Base-by-base conservation (phyloP, 345 rosid species). In the Durio zibethinus region DNA sequence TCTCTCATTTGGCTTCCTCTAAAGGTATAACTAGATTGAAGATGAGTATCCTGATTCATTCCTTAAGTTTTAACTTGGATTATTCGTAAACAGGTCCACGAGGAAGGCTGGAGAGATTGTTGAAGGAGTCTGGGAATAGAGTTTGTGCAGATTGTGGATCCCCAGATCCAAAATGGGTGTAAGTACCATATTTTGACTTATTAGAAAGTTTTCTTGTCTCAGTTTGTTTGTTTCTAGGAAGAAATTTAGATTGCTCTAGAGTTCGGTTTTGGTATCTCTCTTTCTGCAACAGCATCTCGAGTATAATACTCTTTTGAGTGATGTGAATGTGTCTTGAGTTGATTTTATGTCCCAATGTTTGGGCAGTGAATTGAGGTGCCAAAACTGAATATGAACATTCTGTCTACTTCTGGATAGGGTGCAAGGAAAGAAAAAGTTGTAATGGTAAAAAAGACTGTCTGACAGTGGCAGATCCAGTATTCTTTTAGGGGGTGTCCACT, bases 121-220 rank as follows among this genome's bases (percentile, higher is more conserved):
- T 89, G 82, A 82, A 72, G 33, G 85, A 86, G 78, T 72, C 86
- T 15, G 86, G 93, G 66, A 94, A 94, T 79, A 79, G 75, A 56
- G 52, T 80, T 78, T 94, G 98, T 78, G 98, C 98, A 72, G 98
- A 94, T 83, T 94, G 98, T 79, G 97, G 94, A 60, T 84, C 93
- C 62, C 85, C 97, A 18, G 94, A 92, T 85, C 98, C 98, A 72
- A 94, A 93, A 86, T 94, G 97, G 98, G 98, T 89, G 98, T 94
- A 87, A 88, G 98, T 80, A 15, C 20, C 31, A 31, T 68, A 27
- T 18, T 67, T 42, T 7, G 20, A 21, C 45, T 66, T 12, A 21
- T 40, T 66, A 11, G 25, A 67, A 23, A 21, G 50, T 23, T 23
- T 67, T 67, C 33, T 23, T 23, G 1, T 68, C 16, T 65, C 47